A percentile compares a stretch with the other conserved stretches of the same genome.
These are phyloP conservation scores for Phytophthora crassamura DNA, from an alignment of 352 stramenopile species.

Conservation along the genomic window DNA sequence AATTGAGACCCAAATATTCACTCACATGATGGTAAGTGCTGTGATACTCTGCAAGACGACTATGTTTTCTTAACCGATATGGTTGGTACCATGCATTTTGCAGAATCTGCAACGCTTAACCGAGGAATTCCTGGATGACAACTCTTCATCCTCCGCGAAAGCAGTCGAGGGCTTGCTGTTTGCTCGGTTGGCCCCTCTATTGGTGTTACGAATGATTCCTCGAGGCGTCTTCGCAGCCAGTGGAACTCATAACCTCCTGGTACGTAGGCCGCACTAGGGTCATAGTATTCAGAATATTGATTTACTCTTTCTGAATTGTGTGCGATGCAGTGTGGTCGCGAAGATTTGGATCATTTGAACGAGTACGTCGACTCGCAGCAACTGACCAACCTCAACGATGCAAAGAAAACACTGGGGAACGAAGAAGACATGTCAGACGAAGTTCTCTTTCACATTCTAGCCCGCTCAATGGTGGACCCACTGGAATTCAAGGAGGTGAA, in stretches of 20 bases:
- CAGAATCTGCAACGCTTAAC: constrained; percentile 52
- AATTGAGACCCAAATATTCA: constrained; percentile 30
- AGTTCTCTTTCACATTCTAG: constrained; percentile 48
- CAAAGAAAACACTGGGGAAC: neutral
- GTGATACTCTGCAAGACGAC: neutral
- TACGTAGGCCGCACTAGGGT: constrained; percentile 14
- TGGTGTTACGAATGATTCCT: constrained; percentile 71
- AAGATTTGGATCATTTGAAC: constrained; percentile 45
- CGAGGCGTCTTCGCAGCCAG: constrained; percentile 27
- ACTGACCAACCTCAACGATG: neutral
- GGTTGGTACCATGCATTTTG: neutral
- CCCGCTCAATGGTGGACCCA: constrained; percentile 55
- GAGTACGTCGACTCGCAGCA: constrained; percentile 30
- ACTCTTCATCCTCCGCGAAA: constrained; percentile 36
- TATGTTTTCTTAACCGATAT: constrained; percentile 5
- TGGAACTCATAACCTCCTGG: constrained; percentile 17
- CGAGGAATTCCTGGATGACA: constrained; percentile 55
- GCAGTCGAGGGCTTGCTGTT: constrained; percentile 65
- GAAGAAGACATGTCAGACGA: constrained; percentile 4
- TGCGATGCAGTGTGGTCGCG: constrained; percentile 35
- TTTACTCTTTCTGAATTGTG: neutral
- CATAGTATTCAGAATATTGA: too few relatives aligned
- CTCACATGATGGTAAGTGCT: constrained; percentile 48
- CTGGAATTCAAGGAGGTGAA: constrained; percentile 86
- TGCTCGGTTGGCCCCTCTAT: constrained; percentile 58